phyloP scores from a whole-genome alignment of 768 basidiomycete species.

The Suillus lakei region DNA sequence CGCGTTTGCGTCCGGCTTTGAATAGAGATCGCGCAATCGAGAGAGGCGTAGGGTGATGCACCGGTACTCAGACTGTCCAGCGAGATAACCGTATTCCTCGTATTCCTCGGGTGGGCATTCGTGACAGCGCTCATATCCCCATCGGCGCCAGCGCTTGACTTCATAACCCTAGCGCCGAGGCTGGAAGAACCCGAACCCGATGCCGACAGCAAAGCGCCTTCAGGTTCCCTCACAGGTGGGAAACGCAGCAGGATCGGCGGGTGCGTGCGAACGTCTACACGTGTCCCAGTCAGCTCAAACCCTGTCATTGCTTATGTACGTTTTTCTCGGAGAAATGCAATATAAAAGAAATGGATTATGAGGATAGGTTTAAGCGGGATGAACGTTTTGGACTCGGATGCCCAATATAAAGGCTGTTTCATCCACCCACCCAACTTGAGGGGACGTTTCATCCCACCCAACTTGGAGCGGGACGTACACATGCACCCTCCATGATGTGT shows the following conservation, averaged over 20 bases:
- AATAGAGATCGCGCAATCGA: conserved; percentile 49
- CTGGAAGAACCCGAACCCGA: background rate
- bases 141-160: background rate
- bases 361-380: background rate
- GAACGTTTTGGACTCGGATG: background rate
- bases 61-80: conserved; percentile 41
- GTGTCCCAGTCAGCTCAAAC: background rate
- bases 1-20: background rate
- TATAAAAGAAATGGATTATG: too few relatives aligned
- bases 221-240: conserved; percentile 43
- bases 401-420: background rate
- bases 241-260: conserved; percentile 65
- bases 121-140: background rate
- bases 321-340: too few relatives aligned
- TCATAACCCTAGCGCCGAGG: background rate
- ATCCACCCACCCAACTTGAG: too few relatives aligned
- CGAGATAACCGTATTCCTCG: conserved; percentile 19
- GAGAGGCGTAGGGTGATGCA: conserved; percentile 48
- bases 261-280: conserved; percentile 66
- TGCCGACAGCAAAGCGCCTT: background rate
- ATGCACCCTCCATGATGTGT: too few relatives aligned
- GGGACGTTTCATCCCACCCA: background rate
- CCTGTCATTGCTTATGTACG: background rate
- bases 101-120: background rate
- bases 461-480: background rate